Conservation (phyloP, 306 rosid genomes). For the Crotalaria pallida region DNA sequence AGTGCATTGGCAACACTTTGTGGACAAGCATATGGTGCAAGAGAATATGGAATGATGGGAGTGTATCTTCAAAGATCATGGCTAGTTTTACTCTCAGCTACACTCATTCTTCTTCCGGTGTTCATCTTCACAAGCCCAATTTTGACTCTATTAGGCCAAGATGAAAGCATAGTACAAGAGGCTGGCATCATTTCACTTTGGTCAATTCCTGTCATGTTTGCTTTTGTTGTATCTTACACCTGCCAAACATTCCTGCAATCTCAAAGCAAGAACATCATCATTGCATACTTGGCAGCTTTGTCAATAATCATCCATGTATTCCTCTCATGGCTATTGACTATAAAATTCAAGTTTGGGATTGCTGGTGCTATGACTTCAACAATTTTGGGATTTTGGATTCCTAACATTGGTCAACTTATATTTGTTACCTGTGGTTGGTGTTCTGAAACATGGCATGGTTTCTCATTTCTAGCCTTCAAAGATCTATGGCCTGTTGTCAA, state of each 20-base stretch:
- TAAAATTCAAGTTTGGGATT: slow-evolving; percentile 24
- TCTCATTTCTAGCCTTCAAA: slow-evolving; percentile 33
- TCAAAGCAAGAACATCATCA: too few species aligned
- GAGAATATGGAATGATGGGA: slow-evolving; percentile 40
- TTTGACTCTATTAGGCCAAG: too few species aligned
- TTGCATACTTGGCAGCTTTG: too few species aligned
- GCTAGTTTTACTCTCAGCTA: slow-evolving; percentile 15
- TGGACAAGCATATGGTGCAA: slow-evolving; percentile 23
- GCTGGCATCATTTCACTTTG: too few species aligned
- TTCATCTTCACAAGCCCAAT: slow-evolving; percentile 42
- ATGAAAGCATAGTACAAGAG: too few species aligned
- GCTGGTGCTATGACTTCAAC: slow-evolving; percentile 39
- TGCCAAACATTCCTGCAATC: too few species aligned
- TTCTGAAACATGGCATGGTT: slow-evolving; percentile 39
- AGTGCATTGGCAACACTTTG: too few species aligned
- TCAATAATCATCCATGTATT: too few species aligned
- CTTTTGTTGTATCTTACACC: too few species aligned
- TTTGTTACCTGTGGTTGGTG: slow-evolving; percentile 49
- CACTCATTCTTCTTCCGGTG: slow-evolving; percentile 26
- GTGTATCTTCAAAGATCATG: slow-evolving; percentile 51
- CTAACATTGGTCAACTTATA: slow-evolving; percentile 37
- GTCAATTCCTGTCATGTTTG: too few species aligned
- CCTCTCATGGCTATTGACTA: slow-evolving; percentile 36
- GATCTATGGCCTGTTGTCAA: slow-evolving; percentile 53
- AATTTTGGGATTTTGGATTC: slow-evolving; percentile 29